Conservation (phyloP, 306 rosid species). For the Fragaria iinumae region DNA sequence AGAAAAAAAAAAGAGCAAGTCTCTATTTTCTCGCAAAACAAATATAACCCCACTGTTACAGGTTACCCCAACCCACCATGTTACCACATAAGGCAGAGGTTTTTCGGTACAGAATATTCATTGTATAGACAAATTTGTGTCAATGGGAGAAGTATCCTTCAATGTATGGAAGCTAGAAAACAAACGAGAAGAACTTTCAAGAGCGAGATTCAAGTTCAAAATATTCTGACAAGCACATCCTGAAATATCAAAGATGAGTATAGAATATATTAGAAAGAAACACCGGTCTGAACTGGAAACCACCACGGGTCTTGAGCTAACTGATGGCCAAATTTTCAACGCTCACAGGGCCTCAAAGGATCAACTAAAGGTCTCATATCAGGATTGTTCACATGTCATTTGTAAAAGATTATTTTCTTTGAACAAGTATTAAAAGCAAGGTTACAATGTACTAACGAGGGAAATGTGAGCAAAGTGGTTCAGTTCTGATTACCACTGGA, state of each 20-base stretch:
- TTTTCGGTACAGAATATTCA: not conserved
- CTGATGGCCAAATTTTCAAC: not conserved
- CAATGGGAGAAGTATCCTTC: conserved; percentile 2
- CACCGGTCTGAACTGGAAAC: not conserved
- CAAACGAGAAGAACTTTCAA: not conserved
- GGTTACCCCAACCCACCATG: not conserved
- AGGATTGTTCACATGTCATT: too few species aligned
- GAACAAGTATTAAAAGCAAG: not conserved
- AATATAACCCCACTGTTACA: not conserved
- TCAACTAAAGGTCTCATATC: not conserved
- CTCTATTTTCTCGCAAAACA: not conserved
- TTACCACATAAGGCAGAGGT: not conserved
- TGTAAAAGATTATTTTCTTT: too few species aligned
- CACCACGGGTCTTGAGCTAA: not conserved
- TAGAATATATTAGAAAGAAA: not conserved
- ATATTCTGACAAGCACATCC: not conserved
- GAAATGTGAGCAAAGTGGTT: not conserved
- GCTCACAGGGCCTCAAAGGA: not conserved
- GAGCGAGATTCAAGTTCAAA: not conserved
- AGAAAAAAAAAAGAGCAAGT: too few species aligned
- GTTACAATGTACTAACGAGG: not conserved
- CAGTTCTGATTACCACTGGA: not conserved
- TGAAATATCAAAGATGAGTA: not conserved
- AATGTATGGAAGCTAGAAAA: not conserved
- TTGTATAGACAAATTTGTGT: not conserved